Percentiles rank a stretch among this genome's conserved stretches.
Conservation (phyloP, 129 eudicot species). For the Glebionis coronaria region DNA sequence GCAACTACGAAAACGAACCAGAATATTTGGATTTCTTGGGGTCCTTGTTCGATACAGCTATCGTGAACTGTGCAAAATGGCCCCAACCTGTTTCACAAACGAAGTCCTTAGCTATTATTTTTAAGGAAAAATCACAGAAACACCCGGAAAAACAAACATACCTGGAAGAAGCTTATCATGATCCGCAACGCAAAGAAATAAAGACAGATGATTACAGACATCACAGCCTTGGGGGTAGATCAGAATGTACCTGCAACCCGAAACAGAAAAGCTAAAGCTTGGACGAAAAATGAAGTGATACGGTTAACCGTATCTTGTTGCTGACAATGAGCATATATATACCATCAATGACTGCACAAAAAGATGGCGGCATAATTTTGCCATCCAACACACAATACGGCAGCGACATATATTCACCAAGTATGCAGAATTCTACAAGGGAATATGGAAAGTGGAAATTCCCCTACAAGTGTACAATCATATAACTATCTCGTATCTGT, state of each 20-base stretch:
- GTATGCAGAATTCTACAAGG: too few relatives aligned
- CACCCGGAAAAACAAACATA: conserved; percentile 20
- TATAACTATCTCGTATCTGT: too few relatives aligned
- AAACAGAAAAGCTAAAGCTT: not conserved
- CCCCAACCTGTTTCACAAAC: conserved; percentile 68
- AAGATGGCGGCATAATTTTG: too few relatives aligned
- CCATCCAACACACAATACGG: too few relatives aligned
- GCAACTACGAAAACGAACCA: conserved; percentile 37
- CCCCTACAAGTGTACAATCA: too few relatives aligned
- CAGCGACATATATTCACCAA: too few relatives aligned
- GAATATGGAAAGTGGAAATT: too few relatives aligned
- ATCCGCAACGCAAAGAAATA: conserved; percentile 97
- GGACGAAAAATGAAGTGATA: too few relatives aligned
- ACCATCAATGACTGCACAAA: too few relatives aligned
- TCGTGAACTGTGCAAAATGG: conserved; percentile 97
- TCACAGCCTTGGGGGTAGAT: conserved; percentile 99
- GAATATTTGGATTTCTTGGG: conserved; percentile 95
- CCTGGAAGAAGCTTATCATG: conserved; percentile 99
- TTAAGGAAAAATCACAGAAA: not conserved
- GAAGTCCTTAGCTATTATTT: not conserved
- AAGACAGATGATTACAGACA: conserved; percentile 92
- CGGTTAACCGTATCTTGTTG: too few relatives aligned
- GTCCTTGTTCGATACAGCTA: conserved; percentile 96
- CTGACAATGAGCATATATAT: too few relatives aligned
- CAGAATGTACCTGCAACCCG: conserved; percentile 79